Evolutionary conservation across 768 basidiomycete species (phyloP).

Genomic region (Mycena latifolia): DNA sequence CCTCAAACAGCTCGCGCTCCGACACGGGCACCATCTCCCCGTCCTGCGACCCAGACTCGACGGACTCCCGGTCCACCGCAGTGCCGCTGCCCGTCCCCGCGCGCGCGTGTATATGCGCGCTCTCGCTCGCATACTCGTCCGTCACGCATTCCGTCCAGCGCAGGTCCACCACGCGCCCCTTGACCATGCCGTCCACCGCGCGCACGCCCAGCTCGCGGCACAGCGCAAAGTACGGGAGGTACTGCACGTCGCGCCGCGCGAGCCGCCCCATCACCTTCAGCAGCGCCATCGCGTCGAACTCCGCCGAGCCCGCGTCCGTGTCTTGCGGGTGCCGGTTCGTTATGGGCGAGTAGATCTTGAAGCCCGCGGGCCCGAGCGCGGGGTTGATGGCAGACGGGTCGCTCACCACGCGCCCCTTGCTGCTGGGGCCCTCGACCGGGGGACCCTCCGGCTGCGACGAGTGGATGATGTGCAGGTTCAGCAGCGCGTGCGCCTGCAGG

Average conservation of each 20-base stretch:
- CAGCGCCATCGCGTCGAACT: conserved; percentile 84
- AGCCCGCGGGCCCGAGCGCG: conserved; percentile 70
- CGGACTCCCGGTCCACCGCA: conserved; percentile 51
- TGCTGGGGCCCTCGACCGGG: conserved; percentile 39
- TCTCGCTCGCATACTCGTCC: conserved; percentile 59
- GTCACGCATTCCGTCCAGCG: conserved; percentile 83
- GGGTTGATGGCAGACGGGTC: conserved; percentile 68
- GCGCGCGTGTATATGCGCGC: conserved; percentile 30
- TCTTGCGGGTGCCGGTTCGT: conserved; percentile 42
- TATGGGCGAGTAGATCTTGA: conserved; percentile 68
- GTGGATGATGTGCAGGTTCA: conserved; percentile 91
- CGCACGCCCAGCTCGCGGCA: conserved; percentile 88
- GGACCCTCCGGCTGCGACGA: conserved; percentile 70
- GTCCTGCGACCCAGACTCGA: conserved; percentile 33
- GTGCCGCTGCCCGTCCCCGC: conserved; percentile 54
- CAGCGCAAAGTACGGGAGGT: conserved; percentile 83
- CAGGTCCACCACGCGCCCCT: conserved; percentile 79
- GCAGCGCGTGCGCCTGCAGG: conserved; percentile 84
- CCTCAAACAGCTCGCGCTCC: conserved; percentile 60
- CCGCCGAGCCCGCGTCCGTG: conserved; percentile 50
- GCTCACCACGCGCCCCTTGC: conserved; percentile 48
- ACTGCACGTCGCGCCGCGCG: conserved; percentile 70
- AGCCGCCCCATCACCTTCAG: conserved; percentile 87
- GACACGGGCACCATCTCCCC: conserved; percentile 51
- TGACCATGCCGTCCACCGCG: conserved; percentile 89